Evolutionary conservation across 768 basidiomycete genomes (phyloP).

Genomic region (Xerocomellus intermedius): DNA sequence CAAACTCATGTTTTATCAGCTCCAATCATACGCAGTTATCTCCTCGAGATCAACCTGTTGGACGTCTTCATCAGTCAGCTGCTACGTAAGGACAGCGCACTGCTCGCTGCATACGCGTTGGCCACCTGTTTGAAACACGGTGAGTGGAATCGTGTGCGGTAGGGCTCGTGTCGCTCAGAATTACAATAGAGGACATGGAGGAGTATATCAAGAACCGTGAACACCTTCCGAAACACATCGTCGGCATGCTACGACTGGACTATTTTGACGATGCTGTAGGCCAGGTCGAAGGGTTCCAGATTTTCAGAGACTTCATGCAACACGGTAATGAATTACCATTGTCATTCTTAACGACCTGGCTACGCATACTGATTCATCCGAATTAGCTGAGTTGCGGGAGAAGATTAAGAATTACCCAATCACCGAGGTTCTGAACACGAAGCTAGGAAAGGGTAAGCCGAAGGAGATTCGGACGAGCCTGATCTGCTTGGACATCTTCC

Average conservation of each 20-base stretch:
- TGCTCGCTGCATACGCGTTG: constrained; percentile 25
- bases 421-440: constrained; percentile 14
- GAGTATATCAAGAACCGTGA: constrained; percentile 6
- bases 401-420: constrained; percentile 15
- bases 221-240: constrained; percentile 15
- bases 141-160: background rate
- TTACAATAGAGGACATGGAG: constrained; percentile 13
- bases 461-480: constrained; percentile 22
- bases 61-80: constrained; percentile 16
- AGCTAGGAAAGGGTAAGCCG: constrained; percentile 12
- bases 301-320: constrained; percentile 22
- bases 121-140: constrained; percentile 14
- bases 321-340: constrained; percentile 8
- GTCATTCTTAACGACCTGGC: background rate
- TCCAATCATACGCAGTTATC: background rate
- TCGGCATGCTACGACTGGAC: constrained; percentile 23
- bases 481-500: constrained; percentile 24
- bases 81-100: constrained; percentile 11
- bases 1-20: constrained; percentile 9
- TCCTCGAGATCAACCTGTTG: constrained; percentile 9
- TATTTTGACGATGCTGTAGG: constrained; percentile 28
- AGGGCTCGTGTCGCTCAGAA: background rate
- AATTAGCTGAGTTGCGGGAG: constrained; percentile 12
- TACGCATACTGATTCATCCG: background rate
- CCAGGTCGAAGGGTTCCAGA: constrained; percentile 24